Conservation (phyloP, 345 rosid species). For the Gossypium arboreum region DNA sequence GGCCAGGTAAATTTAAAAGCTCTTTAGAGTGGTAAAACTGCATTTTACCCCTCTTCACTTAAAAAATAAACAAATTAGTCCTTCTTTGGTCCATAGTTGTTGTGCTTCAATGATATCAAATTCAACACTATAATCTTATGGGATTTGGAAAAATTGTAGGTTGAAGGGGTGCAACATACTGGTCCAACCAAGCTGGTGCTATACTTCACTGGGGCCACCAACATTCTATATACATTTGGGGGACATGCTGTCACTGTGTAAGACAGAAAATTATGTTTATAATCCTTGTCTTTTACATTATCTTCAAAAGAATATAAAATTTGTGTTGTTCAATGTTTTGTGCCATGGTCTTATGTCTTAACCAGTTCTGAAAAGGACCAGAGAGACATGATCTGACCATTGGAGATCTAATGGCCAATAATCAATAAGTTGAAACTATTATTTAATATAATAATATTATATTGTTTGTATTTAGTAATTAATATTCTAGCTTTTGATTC, state of each 20-base stretch:
- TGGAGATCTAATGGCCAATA: constrained; percentile 15
- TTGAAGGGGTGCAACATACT: constrained; percentile 87
- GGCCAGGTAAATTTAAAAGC: constrained; percentile 62
- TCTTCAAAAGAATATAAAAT: constrained; percentile 18
- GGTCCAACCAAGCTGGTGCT: constrained; percentile 89
- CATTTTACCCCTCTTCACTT: constrained; percentile 23
- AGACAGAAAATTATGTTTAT: constrained; percentile 27
- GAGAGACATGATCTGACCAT: constrained; percentile 37
- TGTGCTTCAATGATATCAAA: too few relatives aligned
- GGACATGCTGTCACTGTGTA: constrained; percentile 99
- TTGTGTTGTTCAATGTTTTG: background rate
- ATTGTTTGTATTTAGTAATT: too few relatives aligned
- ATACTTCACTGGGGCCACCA: constrained; percentile 98
- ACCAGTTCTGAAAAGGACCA: constrained; percentile 30
- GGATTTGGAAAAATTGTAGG: constrained; percentile 30
- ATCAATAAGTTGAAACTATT: too few relatives aligned
- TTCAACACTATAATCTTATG: background rate
- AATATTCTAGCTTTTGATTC: too few relatives aligned
- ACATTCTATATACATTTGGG: constrained; percentile 99
- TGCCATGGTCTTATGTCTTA: background rate
- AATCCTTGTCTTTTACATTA: constrained; percentile 33
- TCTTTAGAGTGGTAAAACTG: constrained; percentile 6
- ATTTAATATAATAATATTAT: too few relatives aligned
- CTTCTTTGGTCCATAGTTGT: background rate
- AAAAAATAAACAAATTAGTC: background rate